A percentile compares a stretch with the other conserved stretches of the same genome.
Evolutionary conservation across 805 yeast genomes (phyloP).

Genomic region (Soucietia sequanensis): DNA sequence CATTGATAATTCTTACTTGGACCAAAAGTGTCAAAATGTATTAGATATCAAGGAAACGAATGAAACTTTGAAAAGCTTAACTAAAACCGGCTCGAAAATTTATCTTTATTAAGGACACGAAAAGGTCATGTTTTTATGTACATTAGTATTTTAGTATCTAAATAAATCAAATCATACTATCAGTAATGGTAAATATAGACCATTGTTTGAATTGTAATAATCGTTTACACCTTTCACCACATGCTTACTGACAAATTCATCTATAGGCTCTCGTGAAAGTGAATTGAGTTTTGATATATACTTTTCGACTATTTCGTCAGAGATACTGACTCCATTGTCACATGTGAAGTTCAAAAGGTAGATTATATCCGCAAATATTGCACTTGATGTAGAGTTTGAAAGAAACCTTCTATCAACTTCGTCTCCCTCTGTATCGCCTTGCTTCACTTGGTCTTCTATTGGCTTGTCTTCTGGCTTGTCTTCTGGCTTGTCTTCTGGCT

Average conservation of each 20-base stretch:
- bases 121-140: too few relatives aligned
- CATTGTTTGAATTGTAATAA: constrained; percentile 26
- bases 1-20: constrained; percentile 61
- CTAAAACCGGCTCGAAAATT: constrained; percentile 45
- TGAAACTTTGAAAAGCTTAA: constrained; percentile 38
- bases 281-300: too few relatives aligned
- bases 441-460: too few relatives aligned
- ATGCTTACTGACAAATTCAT: constrained; percentile 16
- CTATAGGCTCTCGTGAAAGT: constrained; percentile 3
- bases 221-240: constrained; percentile 22
- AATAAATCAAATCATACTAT: constrained; percentile 1
- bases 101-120: constrained; percentile 56
- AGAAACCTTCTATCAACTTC: too few relatives aligned
- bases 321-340: constrained; percentile 1
- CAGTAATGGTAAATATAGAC: constrained; percentile 25
- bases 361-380: constrained; percentile 19
- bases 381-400: too few relatives aligned
- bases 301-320: neutral
- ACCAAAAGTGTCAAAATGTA: constrained; percentile 55
- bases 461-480: too few relatives aligned
- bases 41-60: constrained; percentile 57
- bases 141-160: neutral
- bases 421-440: too few relatives aligned
- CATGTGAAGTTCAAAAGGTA: constrained; percentile 20
- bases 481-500: too few relatives aligned